A percentile compares a stretch with the other conserved stretches of the same genome.
Conservation (phyloP, 2,329 filamentous ascomycete species). For the Fusarium domesticum region DNA sequence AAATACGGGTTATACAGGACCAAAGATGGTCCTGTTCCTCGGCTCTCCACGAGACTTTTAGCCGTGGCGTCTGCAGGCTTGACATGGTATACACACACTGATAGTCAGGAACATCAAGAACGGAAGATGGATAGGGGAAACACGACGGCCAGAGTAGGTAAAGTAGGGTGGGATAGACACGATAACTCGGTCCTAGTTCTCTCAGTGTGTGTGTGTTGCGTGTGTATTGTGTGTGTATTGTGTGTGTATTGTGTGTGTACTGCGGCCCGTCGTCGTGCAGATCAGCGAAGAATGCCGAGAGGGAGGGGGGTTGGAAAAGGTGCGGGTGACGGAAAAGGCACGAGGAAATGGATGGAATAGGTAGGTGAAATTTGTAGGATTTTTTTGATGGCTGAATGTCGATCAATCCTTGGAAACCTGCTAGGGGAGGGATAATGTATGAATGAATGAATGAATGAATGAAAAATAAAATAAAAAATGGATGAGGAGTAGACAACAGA, state of each 20-base stretch:
- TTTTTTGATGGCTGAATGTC: not conserved
- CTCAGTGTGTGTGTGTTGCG: too few species aligned
- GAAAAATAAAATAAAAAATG: too few species aligned
- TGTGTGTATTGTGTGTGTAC: too few species aligned
- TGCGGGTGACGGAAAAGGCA: not conserved
- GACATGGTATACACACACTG: conserved; percentile 6
- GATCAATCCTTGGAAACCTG: not conserved
- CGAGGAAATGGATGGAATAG: not conserved
- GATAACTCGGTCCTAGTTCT: not conserved
- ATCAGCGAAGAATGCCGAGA: not conserved
- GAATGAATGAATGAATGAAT: too few species aligned
- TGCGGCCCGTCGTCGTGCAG: too few species aligned
- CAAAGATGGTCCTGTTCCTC: conserved; percentile 15
- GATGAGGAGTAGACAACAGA: too few species aligned
- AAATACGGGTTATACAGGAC: not conserved
- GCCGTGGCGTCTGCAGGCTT: conserved; percentile 20
- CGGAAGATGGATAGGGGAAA: conserved; percentile 1
- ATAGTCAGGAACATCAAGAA: conserved; percentile 20
- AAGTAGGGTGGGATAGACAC: not conserved
- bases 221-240: too few species aligned
- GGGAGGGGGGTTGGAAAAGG: not conserved
- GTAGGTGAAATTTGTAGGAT: not conserved
- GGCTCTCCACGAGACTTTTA: conserved; percentile 7
- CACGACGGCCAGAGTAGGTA: not conserved
- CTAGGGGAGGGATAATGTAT: not conserved